phyloP scores from a whole-genome alignment of 176 grass and related monocot species.

The Avena insularis region DNA sequence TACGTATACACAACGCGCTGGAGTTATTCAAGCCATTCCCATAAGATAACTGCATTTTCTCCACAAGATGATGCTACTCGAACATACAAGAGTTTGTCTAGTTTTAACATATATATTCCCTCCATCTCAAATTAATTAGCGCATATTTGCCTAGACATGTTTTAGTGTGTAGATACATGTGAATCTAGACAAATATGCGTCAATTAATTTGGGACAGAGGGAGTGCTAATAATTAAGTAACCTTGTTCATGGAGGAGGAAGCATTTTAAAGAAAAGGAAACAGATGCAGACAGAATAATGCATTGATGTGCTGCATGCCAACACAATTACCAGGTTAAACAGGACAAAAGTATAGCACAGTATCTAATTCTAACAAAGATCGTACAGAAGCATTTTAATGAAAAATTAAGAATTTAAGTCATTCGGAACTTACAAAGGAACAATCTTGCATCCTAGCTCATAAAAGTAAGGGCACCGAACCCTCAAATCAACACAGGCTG shows the following conservation, averaged over 20 bases:
- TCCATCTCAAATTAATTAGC: too few relatives aligned
- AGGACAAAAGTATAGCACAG: not conserved
- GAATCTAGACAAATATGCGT: too few relatives aligned
- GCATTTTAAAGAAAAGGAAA: not conserved
- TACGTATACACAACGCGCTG: not conserved
- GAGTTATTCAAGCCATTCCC: not conserved
- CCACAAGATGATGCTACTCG: not conserved
- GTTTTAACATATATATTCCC: not conserved
- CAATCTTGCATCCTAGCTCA: constrained; percentile 89
- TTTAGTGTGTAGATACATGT: too few relatives aligned
- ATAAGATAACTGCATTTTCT: not conserved
- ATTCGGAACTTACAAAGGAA: constrained; percentile 70
- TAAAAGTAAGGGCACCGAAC: constrained; percentile 83
- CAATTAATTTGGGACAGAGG: too few relatives aligned
- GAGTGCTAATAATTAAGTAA: not conserved
- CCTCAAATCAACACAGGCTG: constrained; percentile 89
- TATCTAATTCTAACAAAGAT: not conserved
- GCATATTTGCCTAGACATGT: too few relatives aligned
- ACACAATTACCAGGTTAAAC: not conserved
- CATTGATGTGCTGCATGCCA: not conserved
- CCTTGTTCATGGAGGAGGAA: not conserved
- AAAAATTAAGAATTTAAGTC: not conserved
- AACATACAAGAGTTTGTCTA: not conserved
- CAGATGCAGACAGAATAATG: not conserved
- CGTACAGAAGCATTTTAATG: not conserved